A percentile compares a stretch with the other conserved stretches of the same genome.
Conservation (phyloP, 768 basidiomycete species). For the Boletus rubroflammeus region DNA sequence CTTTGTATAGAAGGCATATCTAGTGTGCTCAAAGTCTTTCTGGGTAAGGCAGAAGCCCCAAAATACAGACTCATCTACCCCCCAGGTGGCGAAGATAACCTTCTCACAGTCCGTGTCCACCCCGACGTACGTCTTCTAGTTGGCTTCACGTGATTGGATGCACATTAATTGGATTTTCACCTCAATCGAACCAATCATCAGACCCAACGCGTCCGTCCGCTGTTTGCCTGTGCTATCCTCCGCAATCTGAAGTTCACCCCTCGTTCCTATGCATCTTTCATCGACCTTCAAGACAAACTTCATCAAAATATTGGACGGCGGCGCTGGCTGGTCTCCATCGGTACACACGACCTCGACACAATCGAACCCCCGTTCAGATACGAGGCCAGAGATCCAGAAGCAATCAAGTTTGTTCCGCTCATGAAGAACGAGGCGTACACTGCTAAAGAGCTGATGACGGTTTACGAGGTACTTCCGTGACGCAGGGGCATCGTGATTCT, state of each 20-base stretch:
- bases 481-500: not conserved
- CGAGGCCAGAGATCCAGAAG: constrained; percentile 73
- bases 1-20: constrained; percentile 96
- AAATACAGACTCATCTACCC: constrained; percentile 73
- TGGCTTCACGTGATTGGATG: not conserved
- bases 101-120: constrained; percentile 65
- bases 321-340: constrained; percentile 90
- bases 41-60: constrained; percentile 64
- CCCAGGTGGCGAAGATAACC: constrained; percentile 56
- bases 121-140: constrained; percentile 57
- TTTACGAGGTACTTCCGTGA: constrained; percentile 73
- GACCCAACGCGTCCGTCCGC: constrained; percentile 82
- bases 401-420: constrained; percentile 90
- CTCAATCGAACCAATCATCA: constrained; percentile 28
- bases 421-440: constrained; percentile 76
- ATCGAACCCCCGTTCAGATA: constrained; percentile 85
- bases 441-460: constrained; percentile 86
- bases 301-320: constrained; percentile 93
- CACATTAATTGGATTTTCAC: not conserved
- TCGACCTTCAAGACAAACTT: constrained; percentile 98
- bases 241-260: constrained; percentile 88
- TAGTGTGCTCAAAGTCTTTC: constrained; percentile 78
- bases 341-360: constrained; percentile 95
- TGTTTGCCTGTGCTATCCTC: constrained; percentile 87
- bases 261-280: constrained; percentile 91